Evolutionary conservation across 345 rosid genomes (phyloP), one percentile per base, ranked within the genome.

Genomic region (Linum lewisii): DNA sequence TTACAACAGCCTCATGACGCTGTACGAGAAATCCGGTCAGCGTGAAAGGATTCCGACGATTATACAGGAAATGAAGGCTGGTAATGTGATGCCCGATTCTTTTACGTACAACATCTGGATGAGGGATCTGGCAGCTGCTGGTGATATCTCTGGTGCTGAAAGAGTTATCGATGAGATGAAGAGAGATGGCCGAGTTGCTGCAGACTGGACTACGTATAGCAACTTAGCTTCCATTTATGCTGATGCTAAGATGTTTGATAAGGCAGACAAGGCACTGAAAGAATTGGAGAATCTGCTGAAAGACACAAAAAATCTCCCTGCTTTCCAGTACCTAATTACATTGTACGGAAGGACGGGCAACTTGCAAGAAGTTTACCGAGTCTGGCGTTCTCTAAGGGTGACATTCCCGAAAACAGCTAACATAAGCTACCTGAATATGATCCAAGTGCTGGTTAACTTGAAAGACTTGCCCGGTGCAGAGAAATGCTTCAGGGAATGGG

Each of bases 181-280:
- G 73, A 85, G 91, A 72, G 95, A 85, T 69, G 99, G 88, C 44
- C 80, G 82, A 63, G 79, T 84, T 74, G 82, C 80, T 72, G 77
- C 80, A 0, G 92, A 93, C 73, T 93, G 99, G 99, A 93, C 95
- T 36, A 87, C 88, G 0, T 87, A 84, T 61, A 89, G 97, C 81
- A 87, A 93, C 65, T 67, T 93, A 66, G 97, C 97, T 21, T 82
- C 95, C 6, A 75, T 87, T 54, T 89, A 87, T 71, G 88, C 78
- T 62, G 92, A 87, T 64, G 82, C 87, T 20, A 73, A 84, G 51
- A 64, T 81, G 36, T 59, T 56, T 69, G 90, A 81, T 57, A 87
- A 89, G 79, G 90, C 95, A 5, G 90, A 89, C 62, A 78, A 71
- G 66, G 87, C 90, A 0, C 89, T 93, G 45, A 80, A 82, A 65